phyloP scores from a whole-genome alignment of 2,329 filamentous ascomycete species.

The Byssoonygena ceratinophila region DNA sequence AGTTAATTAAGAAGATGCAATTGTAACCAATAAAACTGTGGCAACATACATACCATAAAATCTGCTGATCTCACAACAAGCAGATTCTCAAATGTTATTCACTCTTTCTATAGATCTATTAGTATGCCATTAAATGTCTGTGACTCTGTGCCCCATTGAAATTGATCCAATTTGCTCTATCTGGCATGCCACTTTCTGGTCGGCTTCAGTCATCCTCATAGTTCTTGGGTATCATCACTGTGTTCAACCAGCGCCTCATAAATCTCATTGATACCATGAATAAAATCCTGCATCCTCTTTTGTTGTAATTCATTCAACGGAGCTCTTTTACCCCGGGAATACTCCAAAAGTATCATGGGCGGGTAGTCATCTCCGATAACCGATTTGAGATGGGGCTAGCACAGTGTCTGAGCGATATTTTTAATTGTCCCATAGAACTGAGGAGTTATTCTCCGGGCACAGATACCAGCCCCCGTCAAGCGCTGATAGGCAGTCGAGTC shows the following conservation, averaged over 20 bases:
- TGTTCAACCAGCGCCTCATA: conserved; percentile 20
- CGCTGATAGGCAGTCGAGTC: neutral
- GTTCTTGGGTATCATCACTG: conserved; percentile 21
- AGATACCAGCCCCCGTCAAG: neutral
- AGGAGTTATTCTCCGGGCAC: conserved; percentile 12
- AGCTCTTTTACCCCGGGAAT: conserved; percentile 20
- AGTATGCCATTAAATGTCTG: conserved; percentile 7
- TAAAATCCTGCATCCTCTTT: conserved; percentile 15
- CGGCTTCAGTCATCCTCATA: too few species aligned
- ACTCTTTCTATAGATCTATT: neutral
- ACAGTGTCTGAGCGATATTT: conserved; percentile 11
- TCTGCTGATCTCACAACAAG: too few species aligned
- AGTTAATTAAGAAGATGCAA: too few species aligned
- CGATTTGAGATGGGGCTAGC: conserved; percentile 8
- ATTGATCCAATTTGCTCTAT: conserved; percentile 20
- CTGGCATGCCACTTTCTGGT: conserved; percentile 13
- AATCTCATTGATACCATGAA: conserved; percentile 20
- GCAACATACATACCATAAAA: too few species aligned
- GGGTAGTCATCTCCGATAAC: conserved; percentile 8
- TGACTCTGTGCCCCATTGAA: conserved; percentile 22
- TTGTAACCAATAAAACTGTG: too few species aligned
- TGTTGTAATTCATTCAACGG: conserved; percentile 20
- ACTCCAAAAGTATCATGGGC: conserved; percentile 22
- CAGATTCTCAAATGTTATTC: neutral
- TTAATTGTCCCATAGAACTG: conserved; percentile 12